A percentile compares a stretch with the other conserved stretches of the same genome.
These are phyloP conservation scores for Colletotrichum somersetense DNA, from an alignment of 2,329 filamentous ascomycete species.

Conservation along the genomic window DNA sequence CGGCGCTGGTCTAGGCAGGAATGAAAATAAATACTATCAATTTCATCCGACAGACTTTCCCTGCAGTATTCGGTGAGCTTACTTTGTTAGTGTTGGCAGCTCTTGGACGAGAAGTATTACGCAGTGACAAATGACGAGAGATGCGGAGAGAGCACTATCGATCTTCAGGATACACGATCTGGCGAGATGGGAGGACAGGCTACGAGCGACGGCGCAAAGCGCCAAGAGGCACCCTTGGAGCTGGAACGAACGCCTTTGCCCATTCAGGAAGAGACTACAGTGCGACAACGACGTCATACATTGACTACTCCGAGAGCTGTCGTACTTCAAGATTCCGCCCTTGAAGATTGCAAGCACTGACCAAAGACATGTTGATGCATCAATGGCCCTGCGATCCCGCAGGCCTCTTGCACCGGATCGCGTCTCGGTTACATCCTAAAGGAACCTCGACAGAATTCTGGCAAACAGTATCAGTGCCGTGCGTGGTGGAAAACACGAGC, in stretches of 20 bases:
- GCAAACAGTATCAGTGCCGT: too few relatives aligned
- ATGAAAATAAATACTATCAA: background rate
- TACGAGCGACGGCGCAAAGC: background rate
- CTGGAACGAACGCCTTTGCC: background rate
- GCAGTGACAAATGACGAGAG: background rate
- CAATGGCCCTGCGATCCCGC: too few relatives aligned
- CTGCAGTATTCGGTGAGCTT: background rate
- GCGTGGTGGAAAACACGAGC: too few relatives aligned
- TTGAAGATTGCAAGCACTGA: background rate
- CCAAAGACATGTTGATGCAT: background rate
- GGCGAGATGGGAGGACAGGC: background rate
- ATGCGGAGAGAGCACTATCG: too few relatives aligned
- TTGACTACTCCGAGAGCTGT: background rate
- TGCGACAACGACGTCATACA: background rate
- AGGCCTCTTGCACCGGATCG: background rate
- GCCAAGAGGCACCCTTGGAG: too few relatives aligned
- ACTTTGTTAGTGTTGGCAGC: too few relatives aligned
- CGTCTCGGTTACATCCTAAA: background rate
- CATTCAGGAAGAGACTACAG: background rate
- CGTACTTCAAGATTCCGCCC: background rate
- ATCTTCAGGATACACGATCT: background rate
- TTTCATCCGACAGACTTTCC: background rate
- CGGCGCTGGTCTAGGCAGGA: conserved; percentile 28
- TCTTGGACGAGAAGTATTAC: too few relatives aligned
- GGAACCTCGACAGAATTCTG: too few relatives aligned